A percentile compares a stretch with the other conserved stretches of the same genome.
Evolutionary conservation across 148 eudicot genomes (phyloP).

Genomic region (Silene conica): DNA sequence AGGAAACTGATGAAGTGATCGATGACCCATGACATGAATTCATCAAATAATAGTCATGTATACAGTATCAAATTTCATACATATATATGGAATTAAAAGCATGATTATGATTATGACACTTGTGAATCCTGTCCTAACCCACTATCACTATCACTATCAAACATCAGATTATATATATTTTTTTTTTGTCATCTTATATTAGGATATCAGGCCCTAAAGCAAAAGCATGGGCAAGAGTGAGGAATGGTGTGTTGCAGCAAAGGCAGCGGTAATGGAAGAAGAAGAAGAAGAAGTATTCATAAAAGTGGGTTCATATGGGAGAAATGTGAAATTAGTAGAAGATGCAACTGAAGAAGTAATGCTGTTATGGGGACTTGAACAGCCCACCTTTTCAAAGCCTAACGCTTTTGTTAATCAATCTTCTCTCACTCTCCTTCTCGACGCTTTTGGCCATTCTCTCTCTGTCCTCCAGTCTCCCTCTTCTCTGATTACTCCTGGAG

Average conservation of each 20-base stretch:
- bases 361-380: constrained; percentile 87
- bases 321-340: constrained; percentile 41
- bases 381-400: constrained; percentile 59
- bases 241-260: neutral
- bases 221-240: neutral
- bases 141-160: too few species aligned
- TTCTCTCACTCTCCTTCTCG: constrained; percentile 55
- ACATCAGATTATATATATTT: too few species aligned
- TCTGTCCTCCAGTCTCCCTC: constrained; percentile 83
- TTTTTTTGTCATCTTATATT: too few species aligned
- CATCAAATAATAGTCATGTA: too few species aligned
- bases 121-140: too few species aligned
- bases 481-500: constrained; percentile 85
- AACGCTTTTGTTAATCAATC: constrained; percentile 72
- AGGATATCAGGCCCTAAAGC: neutral
- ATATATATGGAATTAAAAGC: too few species aligned
- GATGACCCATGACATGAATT: too few species aligned
- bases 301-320: constrained; percentile 54
- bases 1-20: too few species aligned
- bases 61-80: too few species aligned
- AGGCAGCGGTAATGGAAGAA: constrained; percentile 7
- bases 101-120: too few species aligned
- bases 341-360: constrained; percentile 62
- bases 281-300: constrained; percentile 27
- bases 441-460: constrained; percentile 83